Base-by-base conservation (phyloP, 2,329 filamentous ascomycete genomes). In the Colletotrichum tropicale region DNA sequence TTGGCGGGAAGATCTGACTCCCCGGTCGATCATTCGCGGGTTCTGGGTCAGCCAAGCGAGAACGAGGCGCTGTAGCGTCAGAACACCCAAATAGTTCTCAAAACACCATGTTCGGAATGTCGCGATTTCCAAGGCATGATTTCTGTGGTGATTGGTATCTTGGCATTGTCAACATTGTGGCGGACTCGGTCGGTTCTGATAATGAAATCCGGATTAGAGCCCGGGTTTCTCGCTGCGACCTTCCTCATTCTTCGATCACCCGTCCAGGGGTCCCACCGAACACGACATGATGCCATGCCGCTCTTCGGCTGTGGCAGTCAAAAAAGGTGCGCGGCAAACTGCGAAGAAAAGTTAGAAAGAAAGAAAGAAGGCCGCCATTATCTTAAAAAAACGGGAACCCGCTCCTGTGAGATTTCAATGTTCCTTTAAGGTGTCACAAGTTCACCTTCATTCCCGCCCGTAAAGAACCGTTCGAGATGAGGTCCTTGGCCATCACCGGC, bases 221-320 rank as follows among this genome's bases (percentile, higher is more conserved):
- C 30, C 62, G 36, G 3, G 6, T 24, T 9, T 8, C 38, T 26
- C 38, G n/a, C 24, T 75, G 26, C 73, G 62, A 75, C 73, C 69
- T 75, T 75, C 69, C 73, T 48, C 38, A 72, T 75, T 43, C 62
- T 64, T 30, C 52, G 18, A 13, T 28, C 26, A 48, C 28, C 68
- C 68, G 60, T 28, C 13, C 43, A 56, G 43, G 55, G 69, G 38
- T 52, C 13, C 73, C 69, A 62, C 56, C 16, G 21, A 67, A 67
- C 24, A 10, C 38, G 15, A 24, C 13, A 64, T 55, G 55, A 67
- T 48, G 5, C 55, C 21, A 67, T n/a, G 43, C 8, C 24, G 30
- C 69, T 66, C 26, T 30, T 55, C 48, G 15, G 8, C n/a, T n/a
- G n/a, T n/a, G 1, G 34, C 34, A 38, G 34, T 38, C 34, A 38